A percentile compares a stretch with the other conserved stretches of the same genome.
phyloP scores from a whole-genome alignment of 805 yeast species.

The Metschnikowia matae region DNA sequence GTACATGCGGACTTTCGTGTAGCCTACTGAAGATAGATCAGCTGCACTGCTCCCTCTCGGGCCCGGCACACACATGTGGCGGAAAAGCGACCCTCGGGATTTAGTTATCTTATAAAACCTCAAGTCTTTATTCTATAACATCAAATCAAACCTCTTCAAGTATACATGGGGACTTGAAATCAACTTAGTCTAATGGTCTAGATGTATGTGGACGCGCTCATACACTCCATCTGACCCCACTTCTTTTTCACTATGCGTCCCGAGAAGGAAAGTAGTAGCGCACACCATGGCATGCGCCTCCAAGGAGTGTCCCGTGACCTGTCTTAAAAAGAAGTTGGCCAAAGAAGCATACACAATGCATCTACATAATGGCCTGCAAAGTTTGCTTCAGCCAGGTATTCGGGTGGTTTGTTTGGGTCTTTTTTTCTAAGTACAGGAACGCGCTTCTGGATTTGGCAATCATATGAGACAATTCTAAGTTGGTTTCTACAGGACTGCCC shows the following conservation, averaged over 20 bases:
- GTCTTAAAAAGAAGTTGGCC: not conserved
- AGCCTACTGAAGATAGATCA: not conserved
- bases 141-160: too few relatives aligned
- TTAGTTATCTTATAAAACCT: not conserved
- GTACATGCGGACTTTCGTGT: conserved; percentile 1
- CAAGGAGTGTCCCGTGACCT: not conserved
- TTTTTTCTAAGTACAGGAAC: not conserved
- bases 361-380: not conserved
- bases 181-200: not conserved
- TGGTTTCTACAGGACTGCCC: not conserved
- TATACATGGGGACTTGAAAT: too few relatives aligned
- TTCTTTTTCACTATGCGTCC: not conserved
- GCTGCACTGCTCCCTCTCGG: not conserved
- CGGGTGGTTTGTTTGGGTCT: not conserved
- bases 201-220: not conserved
- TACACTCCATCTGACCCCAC: conserved; percentile 2
- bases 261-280: not conserved
- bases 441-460: conserved; percentile 5
- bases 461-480: conserved; percentile 1
- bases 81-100: not conserved
- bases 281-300: not conserved
- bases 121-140: too few relatives aligned
- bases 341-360: not conserved
- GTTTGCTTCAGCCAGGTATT: not conserved
- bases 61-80: too few relatives aligned